Base-by-base conservation (phyloP, 148 eudicot species). In the Rhododendron mucronatum region DNA sequence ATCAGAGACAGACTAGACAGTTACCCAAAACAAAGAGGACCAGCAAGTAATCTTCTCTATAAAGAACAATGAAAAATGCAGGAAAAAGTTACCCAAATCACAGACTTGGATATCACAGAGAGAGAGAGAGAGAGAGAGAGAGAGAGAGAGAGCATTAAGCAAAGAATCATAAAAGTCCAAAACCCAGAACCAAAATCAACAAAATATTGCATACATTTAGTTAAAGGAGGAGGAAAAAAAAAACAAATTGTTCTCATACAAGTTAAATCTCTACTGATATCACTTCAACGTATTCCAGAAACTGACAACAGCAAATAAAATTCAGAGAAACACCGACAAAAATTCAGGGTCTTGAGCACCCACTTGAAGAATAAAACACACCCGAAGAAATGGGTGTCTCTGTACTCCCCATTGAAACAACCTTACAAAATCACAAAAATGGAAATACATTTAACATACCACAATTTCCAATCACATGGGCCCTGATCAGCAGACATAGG, bases 331-430 rank as follows among this genome's bases (percentile, higher is more conserved):
- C 57, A 26, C 21, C 84, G 73, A 51, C 21, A 51, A n/a, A 85
- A 84, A 71, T 21, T 35, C 41, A 63, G 23, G 79, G 44, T 73
- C 82, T 80, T 30, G 48, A 83, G 82, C 41, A 74, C 83, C 55
- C 73, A 67, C 73, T 26, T 26, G 0, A 11, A 67, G 73, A 26
- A 67, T 67, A 67, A 67, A 67, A 67, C 71, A 7, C n/a, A 63
- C 9, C 26, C 30, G 35, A 67, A 3, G 73, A 67, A 67, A 26
- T n/a, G 30, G 33, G 33, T 21, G 73, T 26, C 55, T 85, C 78
- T 80, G 69, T 37, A 73, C 65, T 59, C 45, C 45, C 86, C 86
- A 84, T 81, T 84, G 53, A 80, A 73, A 82, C 73, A 65, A 75
- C 83, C 84, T 79, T 63, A 23, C 71, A 63, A 26, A 35, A 83